Base-by-base conservation (phyloP, 1,284 basidiomycete species). In the Apiotrichum akiyoshidainum region DNA sequence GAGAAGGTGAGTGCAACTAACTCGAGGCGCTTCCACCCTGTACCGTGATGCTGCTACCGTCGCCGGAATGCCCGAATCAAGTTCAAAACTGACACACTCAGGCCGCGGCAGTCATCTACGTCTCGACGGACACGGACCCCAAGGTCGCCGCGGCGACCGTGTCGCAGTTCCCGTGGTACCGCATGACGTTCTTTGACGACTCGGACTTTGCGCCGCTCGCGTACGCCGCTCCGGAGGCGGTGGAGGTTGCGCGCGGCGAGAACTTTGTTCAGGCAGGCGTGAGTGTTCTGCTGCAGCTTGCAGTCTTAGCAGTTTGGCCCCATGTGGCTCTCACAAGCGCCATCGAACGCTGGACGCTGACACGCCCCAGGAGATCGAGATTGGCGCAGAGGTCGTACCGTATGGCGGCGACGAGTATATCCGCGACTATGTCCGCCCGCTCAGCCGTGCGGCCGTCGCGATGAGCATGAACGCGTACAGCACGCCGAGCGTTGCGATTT, bases 191-290 rank as follows among this genome's bases (percentile, higher is more conserved):
- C 58, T 65, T 72, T 48, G 78, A 79, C 59, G 75, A 75, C 47
- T 75, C 72, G 8, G 78, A 79, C 62, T 79, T 79, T 54, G 78
- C 76, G 14, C 68, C 73, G 2, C 56, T 77, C 40, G 66, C 67
- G 1, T 60, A 61, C 21, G 61, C 65, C 16, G 64, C 70, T 44
- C 61, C 68, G 2, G 73, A 68, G 52, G 66, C 74, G 52, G 67
- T 68, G n/a, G 76, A 78, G 45, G 69, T 76, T 1, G 61, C 73
- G 35, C 61, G 78, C 35, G 77, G 75, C 5, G 78, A 79, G 65
- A 75, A 75, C 14, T 79, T 79, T 56, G 66, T 79, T 1, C 70
- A 74, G 46, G 77, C 74, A n/a, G 74, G 68, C 5, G 75, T 75
- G 60, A 59, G 71, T 70, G 11, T 21, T 12, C 16, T n/a, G n/a